Conservation (phyloP, 768 basidiomycete species). For the Lepiota brunneoincarnata region DNA sequence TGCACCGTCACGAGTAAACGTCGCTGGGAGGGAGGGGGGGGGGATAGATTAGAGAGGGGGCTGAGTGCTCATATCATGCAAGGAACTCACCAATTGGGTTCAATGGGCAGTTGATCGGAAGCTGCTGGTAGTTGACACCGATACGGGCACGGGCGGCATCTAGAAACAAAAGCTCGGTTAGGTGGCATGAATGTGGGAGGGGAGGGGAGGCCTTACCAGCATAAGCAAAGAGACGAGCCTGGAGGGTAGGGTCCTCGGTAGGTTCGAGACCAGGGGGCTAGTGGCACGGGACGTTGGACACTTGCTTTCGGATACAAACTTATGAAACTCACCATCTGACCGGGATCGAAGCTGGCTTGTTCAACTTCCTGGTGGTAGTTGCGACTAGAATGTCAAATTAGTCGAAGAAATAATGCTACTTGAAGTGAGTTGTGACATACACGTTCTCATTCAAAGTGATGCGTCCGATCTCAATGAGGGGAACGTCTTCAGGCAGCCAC, state of each 20-base stretch:
- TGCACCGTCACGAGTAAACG: conserved; percentile 35
- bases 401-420: background rate
- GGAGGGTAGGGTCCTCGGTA: conserved; percentile 55
- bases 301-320: background rate
- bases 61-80: background rate
- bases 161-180: conserved; percentile 1
- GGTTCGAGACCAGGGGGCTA: conserved; percentile 38
- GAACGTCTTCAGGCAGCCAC: conserved; percentile 32
- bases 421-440: conserved; percentile 13
- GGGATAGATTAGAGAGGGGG: background rate
- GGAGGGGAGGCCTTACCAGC: conserved; percentile 29
- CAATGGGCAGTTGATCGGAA: conserved; percentile 36
- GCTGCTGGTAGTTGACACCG: conserved; percentile 35
- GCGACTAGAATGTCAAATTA: background rate
- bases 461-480: conserved; percentile 31
- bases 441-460: conserved; percentile 37
- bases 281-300: background rate
- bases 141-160: conserved; percentile 39
- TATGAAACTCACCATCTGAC: conserved; percentile 37
- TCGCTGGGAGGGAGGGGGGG: no score
- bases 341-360: conserved; percentile 47
- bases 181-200: background rate
- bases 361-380: conserved; percentile 34
- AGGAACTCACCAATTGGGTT: conserved; percentile 30
- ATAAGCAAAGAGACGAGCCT: conserved; percentile 57